Evolutionary conservation across 1,139 yeast genomes (phyloP).

Genomic region (Scheffersomyces cryptocercus): DNA sequence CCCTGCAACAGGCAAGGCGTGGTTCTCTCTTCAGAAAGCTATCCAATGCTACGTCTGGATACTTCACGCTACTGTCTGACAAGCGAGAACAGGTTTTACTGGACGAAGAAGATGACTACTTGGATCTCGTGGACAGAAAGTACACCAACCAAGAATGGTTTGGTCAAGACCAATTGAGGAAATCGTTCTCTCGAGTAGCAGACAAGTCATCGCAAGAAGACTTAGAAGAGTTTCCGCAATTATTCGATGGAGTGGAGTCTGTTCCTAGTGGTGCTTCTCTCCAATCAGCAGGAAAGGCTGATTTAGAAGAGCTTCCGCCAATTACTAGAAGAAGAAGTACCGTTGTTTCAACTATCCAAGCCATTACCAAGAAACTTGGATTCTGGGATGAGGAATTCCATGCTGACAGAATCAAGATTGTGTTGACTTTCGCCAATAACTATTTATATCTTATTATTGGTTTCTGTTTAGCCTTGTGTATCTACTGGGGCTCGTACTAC

Average conservation of each 20-base stretch:
- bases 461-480: conserved; percentile 24
- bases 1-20: background rate
- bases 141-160: conserved; percentile 8
- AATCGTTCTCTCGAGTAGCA: conserved; percentile 3
- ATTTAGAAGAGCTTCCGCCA: conserved; percentile 2
- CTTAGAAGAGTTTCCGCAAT: conserved; percentile 11
- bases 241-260: conserved; percentile 1
- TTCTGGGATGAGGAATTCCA: conserved; percentile 32
- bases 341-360: conserved; percentile 20
- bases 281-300: background rate
- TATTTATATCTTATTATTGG: conserved; percentile 25
- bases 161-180: conserved; percentile 10
- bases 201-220: conserved; percentile 3
- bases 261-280: background rate
- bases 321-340: conserved; percentile 19
- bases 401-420: conserved; percentile 19
- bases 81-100: background rate
- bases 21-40: conserved; percentile 11
- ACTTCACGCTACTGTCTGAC: conserved; percentile 4
- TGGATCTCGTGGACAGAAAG: conserved; percentile 3
- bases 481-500: conserved; percentile 36
- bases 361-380: conserved; percentile 19
- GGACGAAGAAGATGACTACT: conserved; percentile 1
- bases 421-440: conserved; percentile 20
- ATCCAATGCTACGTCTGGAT: conserved; percentile 14